Percentiles rank a stretch among this genome's conserved stretches.
phyloP scores from a whole-genome alignment of 1,284 basidiomycete species.

The Marasmius oreades region DNA sequence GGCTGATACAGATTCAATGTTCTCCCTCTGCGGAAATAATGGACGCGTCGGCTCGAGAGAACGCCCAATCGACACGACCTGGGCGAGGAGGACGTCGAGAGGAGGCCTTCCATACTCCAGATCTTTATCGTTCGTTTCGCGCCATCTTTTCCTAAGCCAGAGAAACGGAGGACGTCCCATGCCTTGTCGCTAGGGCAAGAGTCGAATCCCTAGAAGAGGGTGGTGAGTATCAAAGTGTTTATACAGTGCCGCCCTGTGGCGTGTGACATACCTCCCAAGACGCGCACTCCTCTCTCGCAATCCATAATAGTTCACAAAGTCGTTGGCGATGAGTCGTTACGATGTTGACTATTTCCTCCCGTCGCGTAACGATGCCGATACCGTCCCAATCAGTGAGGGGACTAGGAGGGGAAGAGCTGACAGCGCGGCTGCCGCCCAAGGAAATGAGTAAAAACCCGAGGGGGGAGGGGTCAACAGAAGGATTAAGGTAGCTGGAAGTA shows the following conservation, averaged over 20 bases:
- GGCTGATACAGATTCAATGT: not conserved
- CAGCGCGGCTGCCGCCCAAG: not conserved
- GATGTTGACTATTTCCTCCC: not conserved
- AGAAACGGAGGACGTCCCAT: not conserved
- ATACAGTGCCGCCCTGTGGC: no score
- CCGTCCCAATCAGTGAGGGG: not conserved
- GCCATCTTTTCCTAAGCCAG: not conserved
- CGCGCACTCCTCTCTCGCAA: not conserved
- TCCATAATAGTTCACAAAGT: not conserved
- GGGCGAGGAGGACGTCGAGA: not conserved
- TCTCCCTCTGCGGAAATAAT: not conserved
- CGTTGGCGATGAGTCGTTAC: not conserved
- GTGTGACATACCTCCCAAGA: not conserved
- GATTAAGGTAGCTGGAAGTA: not conserved
- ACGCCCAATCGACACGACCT: not conserved
- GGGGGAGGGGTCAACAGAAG: not conserved
- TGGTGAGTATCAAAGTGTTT: not conserved
- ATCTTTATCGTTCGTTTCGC: not conserved
- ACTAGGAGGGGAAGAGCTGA: not conserved
- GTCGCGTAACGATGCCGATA: not conserved
- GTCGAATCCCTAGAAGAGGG: not conserved
- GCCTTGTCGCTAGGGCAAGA: not conserved
- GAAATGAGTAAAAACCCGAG: not conserved
- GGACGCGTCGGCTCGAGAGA: not conserved
- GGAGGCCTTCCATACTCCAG: not conserved